A percentile compares a stretch with the other conserved stretches of the same genome.
Conservation (phyloP, 1,284 basidiomycete genomes). For the Tilletia walkeri region DNA sequence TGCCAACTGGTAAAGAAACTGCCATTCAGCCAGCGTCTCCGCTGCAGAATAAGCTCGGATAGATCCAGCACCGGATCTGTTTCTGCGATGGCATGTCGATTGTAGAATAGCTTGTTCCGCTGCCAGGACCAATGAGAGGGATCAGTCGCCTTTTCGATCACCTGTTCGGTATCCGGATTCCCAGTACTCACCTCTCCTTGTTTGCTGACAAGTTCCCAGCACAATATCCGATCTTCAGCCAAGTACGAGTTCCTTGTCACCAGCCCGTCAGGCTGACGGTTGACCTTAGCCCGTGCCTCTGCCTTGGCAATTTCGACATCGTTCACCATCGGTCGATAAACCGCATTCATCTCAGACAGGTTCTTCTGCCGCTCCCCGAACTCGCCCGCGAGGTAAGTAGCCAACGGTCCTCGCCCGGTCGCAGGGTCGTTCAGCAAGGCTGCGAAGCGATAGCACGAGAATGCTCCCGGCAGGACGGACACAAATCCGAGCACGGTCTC, state of each 20-base stretch:
- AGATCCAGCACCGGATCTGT: conserved; percentile 82
- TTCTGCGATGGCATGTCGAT: conserved; percentile 85
- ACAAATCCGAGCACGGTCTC: conserved; percentile 21
- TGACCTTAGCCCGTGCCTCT: conserved; percentile 1
- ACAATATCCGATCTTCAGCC: conserved; percentile 14
- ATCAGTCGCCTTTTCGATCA: neutral
- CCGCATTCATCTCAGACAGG: conserved; percentile 10
- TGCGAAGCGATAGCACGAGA: conserved; percentile 20
- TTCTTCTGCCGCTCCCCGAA: conserved; percentile 19
- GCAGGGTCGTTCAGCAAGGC: conserved; percentile 19
- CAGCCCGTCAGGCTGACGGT: conserved; percentile 9
- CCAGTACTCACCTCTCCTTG: neutral
- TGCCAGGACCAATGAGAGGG: neutral
- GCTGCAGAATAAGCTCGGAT: conserved; percentile 80
- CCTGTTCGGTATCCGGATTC: neutral
- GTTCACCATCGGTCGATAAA: conserved; percentile 15
- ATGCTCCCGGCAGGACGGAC: conserved; percentile 22
- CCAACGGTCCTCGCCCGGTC: conserved; percentile 20
- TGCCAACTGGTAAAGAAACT: conserved; percentile 81
- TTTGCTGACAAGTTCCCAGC: conserved; percentile 17
- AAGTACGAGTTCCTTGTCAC: conserved; percentile 6
- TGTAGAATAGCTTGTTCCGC: conserved; percentile 82
- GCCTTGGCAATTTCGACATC: conserved; percentile 1
- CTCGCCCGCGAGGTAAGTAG: conserved; percentile 17
- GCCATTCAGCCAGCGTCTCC: conserved; percentile 67